Evolutionary conservation across 139 green algal genomes (phyloP).

Genomic region (Diplosphaera chodatii): DNA sequence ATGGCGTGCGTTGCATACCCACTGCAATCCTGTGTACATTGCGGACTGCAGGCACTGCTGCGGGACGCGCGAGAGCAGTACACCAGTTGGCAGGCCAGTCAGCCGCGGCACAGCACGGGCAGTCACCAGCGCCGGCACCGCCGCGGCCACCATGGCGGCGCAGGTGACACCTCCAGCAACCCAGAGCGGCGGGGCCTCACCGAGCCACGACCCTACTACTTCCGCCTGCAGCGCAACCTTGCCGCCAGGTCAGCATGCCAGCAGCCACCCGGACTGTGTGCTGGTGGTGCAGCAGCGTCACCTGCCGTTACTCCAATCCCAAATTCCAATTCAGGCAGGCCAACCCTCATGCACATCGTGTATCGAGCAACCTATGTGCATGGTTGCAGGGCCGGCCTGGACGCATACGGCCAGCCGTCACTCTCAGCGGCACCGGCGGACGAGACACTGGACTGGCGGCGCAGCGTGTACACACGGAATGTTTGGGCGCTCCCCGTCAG

Average conservation of each 20-base stretch:
- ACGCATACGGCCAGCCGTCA: not conserved
- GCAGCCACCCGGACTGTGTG: too few species aligned
- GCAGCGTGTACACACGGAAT: constrained; percentile 28
- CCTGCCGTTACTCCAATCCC: too few species aligned
- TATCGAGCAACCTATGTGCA: too few species aligned
- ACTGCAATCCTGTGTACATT: too few species aligned
- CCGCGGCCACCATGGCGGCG: not conserved
- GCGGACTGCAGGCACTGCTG: not conserved
- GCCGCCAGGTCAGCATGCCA: constrained; percentile 7
- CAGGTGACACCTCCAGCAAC: not conserved
- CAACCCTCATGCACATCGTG: too few species aligned
- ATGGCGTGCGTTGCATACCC: too few species aligned
- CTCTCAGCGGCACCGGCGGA: constrained; percentile 1
- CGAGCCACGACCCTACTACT: constrained; percentile 35
- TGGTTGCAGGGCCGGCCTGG: not conserved
- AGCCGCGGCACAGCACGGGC: not conserved
- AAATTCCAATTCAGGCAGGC: too few species aligned
- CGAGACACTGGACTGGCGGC: constrained; percentile 14
- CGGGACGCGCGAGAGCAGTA: not conserved
- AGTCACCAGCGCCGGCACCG: too few species aligned
- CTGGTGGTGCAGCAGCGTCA: too few species aligned
- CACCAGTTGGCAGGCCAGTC: not conserved
- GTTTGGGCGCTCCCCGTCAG: constrained; percentile 17
- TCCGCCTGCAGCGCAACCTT: constrained; percentile 29
- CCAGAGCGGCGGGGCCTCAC: not conserved